These are phyloP conservation scores for Mucor irregularis DNA, from an alignment of 371 early-diverging fungal genomes.

Conservation along the genomic window DNA sequence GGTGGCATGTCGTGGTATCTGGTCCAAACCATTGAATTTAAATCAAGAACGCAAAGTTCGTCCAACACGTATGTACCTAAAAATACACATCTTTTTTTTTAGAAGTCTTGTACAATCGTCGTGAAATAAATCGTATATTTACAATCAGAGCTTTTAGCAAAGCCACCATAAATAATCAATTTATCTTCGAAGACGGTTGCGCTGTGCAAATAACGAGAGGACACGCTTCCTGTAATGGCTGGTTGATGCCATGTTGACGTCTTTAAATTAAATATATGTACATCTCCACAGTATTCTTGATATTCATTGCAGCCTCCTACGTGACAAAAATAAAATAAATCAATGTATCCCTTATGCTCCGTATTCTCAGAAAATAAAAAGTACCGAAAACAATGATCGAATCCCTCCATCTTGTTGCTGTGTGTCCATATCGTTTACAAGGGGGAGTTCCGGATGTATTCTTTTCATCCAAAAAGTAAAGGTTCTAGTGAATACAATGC, in stretches of 20 bases:
- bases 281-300: constrained; percentile 62
- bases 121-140: constrained; percentile 15
- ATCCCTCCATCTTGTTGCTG: constrained; percentile 59
- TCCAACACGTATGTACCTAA: constrained; percentile 61
- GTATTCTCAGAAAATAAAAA: not conserved
- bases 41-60: constrained; percentile 55
- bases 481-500: no score
- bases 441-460: constrained; percentile 53
- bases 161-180: constrained; percentile 68
- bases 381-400: constrained; percentile 61
- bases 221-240: constrained; percentile 49
- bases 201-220: constrained; percentile 58
- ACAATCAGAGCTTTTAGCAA: constrained; percentile 64
- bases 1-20: constrained; percentile 50
- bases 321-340: constrained; percentile 6
- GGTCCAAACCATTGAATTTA: constrained; percentile 56
- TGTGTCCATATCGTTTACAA: constrained; percentile 63
- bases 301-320: constrained; percentile 60
- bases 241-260: constrained; percentile 66
- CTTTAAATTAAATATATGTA: constrained; percentile 60
- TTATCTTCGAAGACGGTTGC: constrained; percentile 64
- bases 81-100: not conserved
- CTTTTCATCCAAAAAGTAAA: constrained; percentile 16
- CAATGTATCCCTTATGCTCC: no score
- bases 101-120: not conserved